These are phyloP conservation scores for Chenopodium album DNA, from an alignment of 148 eudicot species.

Conservation along the genomic window DNA sequence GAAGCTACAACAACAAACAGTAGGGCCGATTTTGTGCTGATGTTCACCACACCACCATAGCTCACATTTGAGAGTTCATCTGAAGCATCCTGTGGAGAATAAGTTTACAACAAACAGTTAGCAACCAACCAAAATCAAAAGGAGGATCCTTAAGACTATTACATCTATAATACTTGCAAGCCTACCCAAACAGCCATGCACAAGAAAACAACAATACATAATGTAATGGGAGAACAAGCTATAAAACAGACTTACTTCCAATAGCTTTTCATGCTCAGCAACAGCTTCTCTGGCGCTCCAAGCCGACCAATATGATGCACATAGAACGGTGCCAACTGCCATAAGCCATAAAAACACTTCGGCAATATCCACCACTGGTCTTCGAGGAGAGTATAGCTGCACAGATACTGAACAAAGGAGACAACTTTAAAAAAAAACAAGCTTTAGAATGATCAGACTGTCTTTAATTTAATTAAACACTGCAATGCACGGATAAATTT, in stretches of 20 bases:
- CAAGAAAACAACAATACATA: background rate
- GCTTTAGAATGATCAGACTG: background rate
- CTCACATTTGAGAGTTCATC: slow-evolving; percentile 44
- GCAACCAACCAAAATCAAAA: background rate
- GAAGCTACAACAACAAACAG: slow-evolving; percentile 76
- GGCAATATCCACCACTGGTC: slow-evolving; percentile 76
- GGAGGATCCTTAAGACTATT: background rate
- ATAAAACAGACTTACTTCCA: slow-evolving; percentile 36
- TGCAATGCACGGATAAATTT: background rate
- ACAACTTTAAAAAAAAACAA: background rate
- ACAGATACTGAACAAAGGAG: slow-evolving; percentile 52
- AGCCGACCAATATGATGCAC: slow-evolving; percentile 93
- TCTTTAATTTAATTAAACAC: background rate
- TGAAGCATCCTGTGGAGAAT: slow-evolving; percentile 56
- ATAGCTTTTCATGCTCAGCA: slow-evolving; percentile 67
- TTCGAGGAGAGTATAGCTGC: slow-evolving; percentile 72
- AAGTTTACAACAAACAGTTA: slow-evolving; percentile 12
- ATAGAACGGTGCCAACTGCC: slow-evolving; percentile 80
- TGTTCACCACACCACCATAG: slow-evolving; percentile 52
- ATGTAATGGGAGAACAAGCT: background rate
- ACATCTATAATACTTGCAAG: background rate
- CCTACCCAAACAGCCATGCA: background rate
- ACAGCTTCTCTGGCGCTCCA: slow-evolving; percentile 83
- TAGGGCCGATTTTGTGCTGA: slow-evolving; percentile 65
- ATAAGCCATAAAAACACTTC: slow-evolving; percentile 83